Base-by-base conservation (phyloP, 768 basidiomycete genomes). In the Suillus hirtellus region DNA sequence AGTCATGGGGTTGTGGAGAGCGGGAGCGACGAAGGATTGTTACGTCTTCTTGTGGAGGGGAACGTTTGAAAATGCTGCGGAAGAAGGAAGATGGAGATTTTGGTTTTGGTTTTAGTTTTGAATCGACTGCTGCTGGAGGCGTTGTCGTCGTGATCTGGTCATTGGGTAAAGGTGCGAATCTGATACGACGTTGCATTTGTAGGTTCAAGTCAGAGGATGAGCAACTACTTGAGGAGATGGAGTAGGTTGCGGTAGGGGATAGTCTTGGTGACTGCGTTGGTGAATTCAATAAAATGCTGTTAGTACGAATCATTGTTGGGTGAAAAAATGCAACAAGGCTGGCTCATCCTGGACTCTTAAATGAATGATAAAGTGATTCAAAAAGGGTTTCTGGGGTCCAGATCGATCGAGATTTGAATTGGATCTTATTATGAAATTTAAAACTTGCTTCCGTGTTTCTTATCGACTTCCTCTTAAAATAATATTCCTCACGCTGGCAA, bases 101-200 rank as follows among this genome's bases (percentile, higher is more conserved):
- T 42, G 15, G 4, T 19, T 31, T 31, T 6, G 38, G 1, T 19
- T 58, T 58, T 27, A 2, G 24, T 5, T 42, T 58, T 24, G 38
- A 38, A 31, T 31, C 31, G 31, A 31, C 31, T 31, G 31, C 31
- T 31, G 59, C 75, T 75, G 27, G 72, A 74, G 64, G 4, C 2
- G 40, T 3, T 3, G 19, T 1, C 1, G 19, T 19, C 3, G 17
- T 19, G 66, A 64, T 81, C 59, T 83, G 90, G 68, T 91, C 89
- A 31, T 31, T 31, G 1, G 94, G 94, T 19, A 95, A 83, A 1
- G 94, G 94, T 0, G 94, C 93, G 66, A 95, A 95, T 64, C 90
- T 85, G 64, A 95, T 94, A 42, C 68, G 73, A 34, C 71, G 75
- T 11, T 68, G 38, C 7, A 15, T 34, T 21, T 56, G 35, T 12